A percentile compares a stretch with the other conserved stretches of the same genome.
Evolutionary conservation across 192 early-diverging fungal genomes (phyloP).

Genomic region (Coemansia sp.): DNA sequence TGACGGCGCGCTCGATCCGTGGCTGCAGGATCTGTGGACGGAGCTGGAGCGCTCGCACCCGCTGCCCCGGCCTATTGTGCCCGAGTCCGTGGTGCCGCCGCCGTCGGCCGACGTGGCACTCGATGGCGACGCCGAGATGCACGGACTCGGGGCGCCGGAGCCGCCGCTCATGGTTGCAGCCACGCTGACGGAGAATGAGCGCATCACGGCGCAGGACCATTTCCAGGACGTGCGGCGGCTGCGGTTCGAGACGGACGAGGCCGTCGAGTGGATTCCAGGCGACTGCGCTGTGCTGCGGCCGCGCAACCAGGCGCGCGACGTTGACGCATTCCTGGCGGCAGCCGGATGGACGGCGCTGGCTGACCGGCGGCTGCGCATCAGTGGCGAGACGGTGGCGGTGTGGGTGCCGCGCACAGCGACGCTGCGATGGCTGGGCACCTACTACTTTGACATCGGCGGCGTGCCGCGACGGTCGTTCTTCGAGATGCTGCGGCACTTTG

Average conservation of each 20-base stretch:
- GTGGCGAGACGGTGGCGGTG: not conserved
- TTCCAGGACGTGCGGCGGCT: constrained; percentile 94
- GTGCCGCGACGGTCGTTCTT: constrained; percentile 91
- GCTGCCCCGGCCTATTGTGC: constrained; percentile 42
- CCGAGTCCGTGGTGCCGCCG: constrained; percentile 18
- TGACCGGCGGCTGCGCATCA: constrained; percentile 37
- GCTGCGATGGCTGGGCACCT: constrained; percentile 71
- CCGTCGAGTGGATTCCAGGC: constrained; percentile 59
- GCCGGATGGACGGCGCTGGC: constrained; percentile 54
- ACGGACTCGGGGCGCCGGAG: not conserved
- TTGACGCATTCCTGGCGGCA: constrained; percentile 67
- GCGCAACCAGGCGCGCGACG: constrained; percentile 67
- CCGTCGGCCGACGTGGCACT: constrained; percentile 21
- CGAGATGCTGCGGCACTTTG: constrained; percentile 81
- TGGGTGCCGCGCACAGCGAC: constrained; percentile 49
- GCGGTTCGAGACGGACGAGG: constrained; percentile 55
- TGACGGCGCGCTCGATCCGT: constrained; percentile 88
- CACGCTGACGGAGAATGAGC: constrained; percentile 57
- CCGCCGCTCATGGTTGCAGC: constrained; percentile 1
- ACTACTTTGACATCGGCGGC: constrained; percentile 82
- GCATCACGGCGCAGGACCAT: constrained; percentile 76
- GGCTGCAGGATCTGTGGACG: constrained; percentile 79
- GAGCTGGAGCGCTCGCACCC: constrained; percentile 64
- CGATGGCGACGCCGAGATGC: not conserved
- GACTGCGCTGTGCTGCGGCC: constrained; percentile 81